Evolutionary conservation across 2,329 filamentous ascomycete species (phyloP).

Genomic region (Penicillium hordei): DNA sequence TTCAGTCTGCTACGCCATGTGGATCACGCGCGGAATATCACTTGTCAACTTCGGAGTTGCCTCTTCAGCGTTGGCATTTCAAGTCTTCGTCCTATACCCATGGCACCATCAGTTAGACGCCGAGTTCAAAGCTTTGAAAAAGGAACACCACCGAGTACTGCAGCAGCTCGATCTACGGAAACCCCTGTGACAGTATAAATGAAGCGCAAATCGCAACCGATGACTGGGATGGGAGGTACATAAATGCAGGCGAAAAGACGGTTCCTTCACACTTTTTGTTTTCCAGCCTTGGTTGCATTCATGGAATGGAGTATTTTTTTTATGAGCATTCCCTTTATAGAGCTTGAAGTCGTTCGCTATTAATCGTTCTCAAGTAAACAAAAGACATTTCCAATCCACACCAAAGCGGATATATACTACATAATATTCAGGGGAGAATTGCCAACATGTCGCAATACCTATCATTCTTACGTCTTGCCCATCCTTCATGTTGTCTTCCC

Average conservation of each 20-base stretch:
- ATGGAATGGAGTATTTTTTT: neutral
- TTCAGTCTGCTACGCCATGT: constrained; percentile 30
- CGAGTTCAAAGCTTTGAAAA: constrained; percentile 60
- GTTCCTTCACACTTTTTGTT: neutral
- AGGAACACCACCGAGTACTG: constrained; percentile 52
- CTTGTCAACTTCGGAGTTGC: constrained; percentile 67
- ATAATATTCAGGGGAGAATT: neutral
- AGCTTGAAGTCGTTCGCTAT: neutral
- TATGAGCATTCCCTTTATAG: neutral
- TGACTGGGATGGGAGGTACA: neutral
- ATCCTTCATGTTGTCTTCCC: neutral
- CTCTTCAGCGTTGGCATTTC: constrained; percentile 64
- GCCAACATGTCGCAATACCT: neutral
- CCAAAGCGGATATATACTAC: too few species aligned
- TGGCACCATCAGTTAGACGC: constrained; percentile 67
- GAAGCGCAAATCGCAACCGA: neutral
- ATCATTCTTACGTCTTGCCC: neutral
- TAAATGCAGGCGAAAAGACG: neutral
- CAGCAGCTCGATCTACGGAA: constrained; percentile 7
- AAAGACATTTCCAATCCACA: neutral
- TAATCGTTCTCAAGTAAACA: neutral
- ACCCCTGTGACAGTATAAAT: neutral
- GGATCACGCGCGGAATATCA: constrained; percentile 55
- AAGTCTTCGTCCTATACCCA: constrained; percentile 68
- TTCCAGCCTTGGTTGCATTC: neutral